These are phyloP conservation scores for Brettanomyces anomalus DNA, from an alignment of 805 yeast species.

Conservation along the genomic window DNA sequence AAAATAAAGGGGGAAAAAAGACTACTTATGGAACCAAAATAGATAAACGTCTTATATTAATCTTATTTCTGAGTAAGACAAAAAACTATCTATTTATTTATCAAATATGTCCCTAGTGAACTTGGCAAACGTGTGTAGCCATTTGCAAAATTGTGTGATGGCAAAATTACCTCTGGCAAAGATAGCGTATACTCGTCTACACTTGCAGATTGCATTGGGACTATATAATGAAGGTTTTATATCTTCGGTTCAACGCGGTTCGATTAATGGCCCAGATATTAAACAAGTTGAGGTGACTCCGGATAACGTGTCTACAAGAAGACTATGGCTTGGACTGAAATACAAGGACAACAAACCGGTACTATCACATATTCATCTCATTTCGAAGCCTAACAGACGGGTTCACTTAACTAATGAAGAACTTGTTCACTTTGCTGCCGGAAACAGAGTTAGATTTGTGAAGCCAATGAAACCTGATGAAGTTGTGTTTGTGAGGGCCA, in stretches of 20 bases:
- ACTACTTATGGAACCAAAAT: no score
- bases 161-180: constrained; percentile 68
- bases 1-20: no score
- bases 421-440: constrained; percentile 64
- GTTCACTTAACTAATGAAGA: constrained; percentile 57
- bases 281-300: constrained; percentile 71
- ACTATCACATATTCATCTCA: constrained; percentile 56
- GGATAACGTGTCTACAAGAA: constrained; percentile 75
- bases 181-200: constrained; percentile 75
- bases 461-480: constrained; percentile 87
- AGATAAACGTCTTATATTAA: no score
- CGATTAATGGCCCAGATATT: constrained; percentile 74
- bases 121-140: constrained; percentile 79
- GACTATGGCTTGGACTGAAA: constrained; percentile 88
- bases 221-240: constrained; percentile 88
- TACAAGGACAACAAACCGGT: constrained; percentile 78
- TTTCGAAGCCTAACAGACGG: constrained; percentile 79
- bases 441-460: constrained; percentile 64
- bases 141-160: constrained; percentile 77
- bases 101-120: constrained; percentile 70
- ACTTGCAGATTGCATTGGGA: constrained; percentile 74
- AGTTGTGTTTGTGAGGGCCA: constrained; percentile 54
- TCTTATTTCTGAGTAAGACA: no score
- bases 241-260: constrained; percentile 77
- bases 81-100: no score